Conservation (phyloP, 176 grass and related monocot genomes). For the Oryza glumipatula region DNA sequence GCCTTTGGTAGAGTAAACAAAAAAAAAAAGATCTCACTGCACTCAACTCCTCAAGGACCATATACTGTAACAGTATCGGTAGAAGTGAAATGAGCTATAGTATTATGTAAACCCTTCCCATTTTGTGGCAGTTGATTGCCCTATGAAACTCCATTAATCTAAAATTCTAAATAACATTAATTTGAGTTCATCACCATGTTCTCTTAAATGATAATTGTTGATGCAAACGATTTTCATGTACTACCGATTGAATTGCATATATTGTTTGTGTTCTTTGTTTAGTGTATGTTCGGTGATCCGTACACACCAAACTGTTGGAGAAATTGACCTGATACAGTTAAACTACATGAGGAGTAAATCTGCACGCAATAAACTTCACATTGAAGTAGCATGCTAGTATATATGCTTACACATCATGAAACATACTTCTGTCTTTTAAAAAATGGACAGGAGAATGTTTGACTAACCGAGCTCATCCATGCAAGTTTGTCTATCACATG, state of each 20-base stretch:
- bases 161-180: background rate
- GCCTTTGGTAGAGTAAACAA: too few relatives aligned
- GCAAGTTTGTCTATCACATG: background rate
- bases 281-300: conserved; percentile 5
- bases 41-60: too few relatives aligned
- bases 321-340: background rate
- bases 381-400: background rate
- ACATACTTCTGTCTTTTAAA: background rate
- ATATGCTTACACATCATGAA: background rate
- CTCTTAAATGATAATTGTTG: background rate
- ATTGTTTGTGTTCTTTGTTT: background rate
- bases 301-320: background rate
- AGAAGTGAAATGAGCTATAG: too few relatives aligned
- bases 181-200: background rate
- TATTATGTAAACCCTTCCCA: too few relatives aligned
- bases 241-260: background rate
- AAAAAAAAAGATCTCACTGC: too few relatives aligned
- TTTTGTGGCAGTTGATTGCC: too few relatives aligned
- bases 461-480: background rate
- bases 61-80: too few relatives aligned
- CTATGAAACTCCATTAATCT: background rate
- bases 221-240: too few relatives aligned
- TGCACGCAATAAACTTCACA: background rate
- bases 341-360: too few relatives aligned
- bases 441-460: background rate